Evolutionary conservation across 768 basidiomycete species (phyloP).

Genomic region (Dictyophora rubrovolvata): DNA sequence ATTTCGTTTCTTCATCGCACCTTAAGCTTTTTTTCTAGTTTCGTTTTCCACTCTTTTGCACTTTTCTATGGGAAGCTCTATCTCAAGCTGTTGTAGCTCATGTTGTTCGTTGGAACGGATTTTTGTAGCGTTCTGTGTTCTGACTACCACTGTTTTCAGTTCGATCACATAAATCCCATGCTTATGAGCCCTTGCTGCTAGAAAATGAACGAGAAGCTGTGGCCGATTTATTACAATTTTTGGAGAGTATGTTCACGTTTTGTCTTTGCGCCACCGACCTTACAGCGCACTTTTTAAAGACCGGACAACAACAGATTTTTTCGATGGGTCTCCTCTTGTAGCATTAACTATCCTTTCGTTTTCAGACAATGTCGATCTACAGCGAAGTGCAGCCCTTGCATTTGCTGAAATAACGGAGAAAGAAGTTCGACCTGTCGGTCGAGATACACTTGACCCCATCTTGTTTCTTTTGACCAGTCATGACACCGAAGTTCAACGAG

Average conservation of each 20-base stretch:
- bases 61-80: conserved; percentile 49
- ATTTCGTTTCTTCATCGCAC: background rate
- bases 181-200: conserved; percentile 76
- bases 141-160: conserved; percentile 35
- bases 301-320: conserved; percentile 98
- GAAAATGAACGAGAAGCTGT: conserved; percentile 97
- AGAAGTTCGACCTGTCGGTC: conserved; percentile 91
- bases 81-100: conserved; percentile 73
- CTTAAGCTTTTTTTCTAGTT: background rate
- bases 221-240: conserved; percentile 91
- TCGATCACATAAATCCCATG: conserved; percentile 71
- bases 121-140: conserved; percentile 11
- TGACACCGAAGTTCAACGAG: conserved; percentile 97
- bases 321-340: conserved; percentile 81
- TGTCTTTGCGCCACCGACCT: conserved; percentile 5
- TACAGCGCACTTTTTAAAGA: conserved; percentile 38
- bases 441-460: conserved; percentile 97
- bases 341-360: conserved; percentile 96
- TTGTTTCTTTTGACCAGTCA: conserved; percentile 94
- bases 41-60: background rate
- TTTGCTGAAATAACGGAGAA: conserved; percentile 99
- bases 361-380: conserved; percentile 97
- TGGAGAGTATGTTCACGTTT: conserved; percentile 67
- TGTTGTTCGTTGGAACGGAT: conserved; percentile 48
- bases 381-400: conserved; percentile 93